Evolutionary conservation across 768 basidiomycete genomes (phyloP), one percentile per base, ranked within the genome.

Genomic region (Mycena belliarum): DNA sequence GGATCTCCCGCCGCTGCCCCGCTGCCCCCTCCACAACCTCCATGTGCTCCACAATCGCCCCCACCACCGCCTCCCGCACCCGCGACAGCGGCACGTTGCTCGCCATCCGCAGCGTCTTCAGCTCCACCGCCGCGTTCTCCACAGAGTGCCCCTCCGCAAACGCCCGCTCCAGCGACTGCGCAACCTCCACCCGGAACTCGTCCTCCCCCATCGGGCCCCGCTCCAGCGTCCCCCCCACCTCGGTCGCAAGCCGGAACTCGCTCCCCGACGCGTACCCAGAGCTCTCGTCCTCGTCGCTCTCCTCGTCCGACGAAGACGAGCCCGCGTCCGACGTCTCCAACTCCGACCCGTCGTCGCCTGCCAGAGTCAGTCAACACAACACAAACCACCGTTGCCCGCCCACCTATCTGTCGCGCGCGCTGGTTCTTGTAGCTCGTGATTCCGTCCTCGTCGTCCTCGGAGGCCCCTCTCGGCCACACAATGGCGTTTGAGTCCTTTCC

Each of bases 61-160:
- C 81, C 35, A 98, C 79, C n/a, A 98, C 92, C 16, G 89, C 90
- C 71, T 95, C 89, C 49, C 91, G 81, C 16, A 97, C 95, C 49
- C 86, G 80, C n/a, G 81, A 82, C 20, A 97, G 80, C 12, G 91
- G 83, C 25, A 98, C 96, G 66, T 98, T 98, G 66, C 89, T 91
- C 33, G 94, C 93, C 93, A 98, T 96, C 47, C 95, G 90, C 43
- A 99, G 82, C 42, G 96, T 97, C 76, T 96, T 94, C 58, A 98
- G 81, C 70, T 98, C 96, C 60, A 98, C 89, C 1, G 91, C 81
- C 1, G 95, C 94, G 70, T 97, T 94, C 64, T 96, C 93, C 44
- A 96, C 87, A 12, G 87, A 88, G 74, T 97, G 95, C 3, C 83
- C 88, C 73, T 99, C 96, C 10, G 86, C 80, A 71, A 96, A 95